Percentiles rank a stretch among this genome's conserved stretches.
Evolutionary conservation across 495 filamentous ascomycete species (phyloP).

Genomic region (Aspergillus biplanus): DNA sequence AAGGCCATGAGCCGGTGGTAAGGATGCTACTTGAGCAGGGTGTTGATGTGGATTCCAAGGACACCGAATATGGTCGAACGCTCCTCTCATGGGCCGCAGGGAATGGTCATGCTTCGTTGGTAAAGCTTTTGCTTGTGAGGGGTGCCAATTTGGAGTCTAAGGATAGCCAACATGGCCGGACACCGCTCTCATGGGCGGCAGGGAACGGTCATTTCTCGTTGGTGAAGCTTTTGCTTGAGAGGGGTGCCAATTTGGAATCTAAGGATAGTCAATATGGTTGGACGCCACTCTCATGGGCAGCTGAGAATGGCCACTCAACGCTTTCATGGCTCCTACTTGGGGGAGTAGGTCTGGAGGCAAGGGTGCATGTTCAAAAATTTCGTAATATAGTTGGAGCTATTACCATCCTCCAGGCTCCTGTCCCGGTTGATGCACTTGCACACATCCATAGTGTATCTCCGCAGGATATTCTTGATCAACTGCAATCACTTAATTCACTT

Average conservation of each 20-base stretch:
- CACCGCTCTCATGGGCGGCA: constrained; percentile 20
- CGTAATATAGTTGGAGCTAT: constrained; percentile 25
- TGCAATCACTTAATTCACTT: constrained; percentile 17
- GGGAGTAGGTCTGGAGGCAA: background rate
- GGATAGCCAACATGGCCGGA: constrained; percentile 8
- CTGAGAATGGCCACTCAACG: too few relatives aligned
- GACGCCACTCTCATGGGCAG: too few relatives aligned
- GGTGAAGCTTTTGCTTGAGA: background rate
- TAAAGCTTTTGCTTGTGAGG: constrained; percentile 26
- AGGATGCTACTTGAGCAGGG: constrained; percentile 22
- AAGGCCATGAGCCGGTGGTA: constrained; percentile 9
- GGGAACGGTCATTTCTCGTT: constrained; percentile 6
- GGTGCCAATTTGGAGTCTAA: constrained; percentile 11
- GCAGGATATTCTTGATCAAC: constrained; percentile 2
- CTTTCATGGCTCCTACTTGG: too few relatives aligned
- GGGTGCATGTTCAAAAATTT: constrained; percentile 20
- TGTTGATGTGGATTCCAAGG: constrained; percentile 26
- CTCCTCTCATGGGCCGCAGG: constrained; percentile 29
- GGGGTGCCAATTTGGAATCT: too few relatives aligned
- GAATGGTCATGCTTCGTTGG: constrained; percentile 24
- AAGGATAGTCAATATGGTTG: too few relatives aligned
- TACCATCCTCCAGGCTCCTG: constrained; percentile 23
- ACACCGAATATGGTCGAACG: constrained; percentile 22
- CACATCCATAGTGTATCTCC: constrained; percentile 12
- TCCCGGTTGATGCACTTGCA: constrained; percentile 19